Evolutionary conservation across 352 stramenopile species (phyloP).

Genomic region (Elongisporangium anandrum): DNA sequence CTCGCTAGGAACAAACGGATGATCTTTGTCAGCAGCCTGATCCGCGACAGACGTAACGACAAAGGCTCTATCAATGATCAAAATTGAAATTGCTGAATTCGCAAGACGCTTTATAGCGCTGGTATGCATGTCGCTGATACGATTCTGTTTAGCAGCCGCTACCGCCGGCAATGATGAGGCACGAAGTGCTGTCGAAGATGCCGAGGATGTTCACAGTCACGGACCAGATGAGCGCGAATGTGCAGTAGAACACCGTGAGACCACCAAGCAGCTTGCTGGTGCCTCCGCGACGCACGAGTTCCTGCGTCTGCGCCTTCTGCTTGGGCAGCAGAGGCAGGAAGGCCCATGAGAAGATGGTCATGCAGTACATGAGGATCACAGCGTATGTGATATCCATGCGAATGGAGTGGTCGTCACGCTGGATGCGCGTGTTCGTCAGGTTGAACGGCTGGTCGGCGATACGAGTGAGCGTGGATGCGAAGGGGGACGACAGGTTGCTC

Average conservation of each 20-base stretch:
- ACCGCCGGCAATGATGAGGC: constrained; percentile 27
- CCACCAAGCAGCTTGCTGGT: constrained; percentile 16
- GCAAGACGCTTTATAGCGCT: background rate
- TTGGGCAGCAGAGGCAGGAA: constrained; percentile 23
- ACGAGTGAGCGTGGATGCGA: constrained; percentile 23
- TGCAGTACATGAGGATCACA: constrained; percentile 26
- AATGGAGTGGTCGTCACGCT: constrained; percentile 17
- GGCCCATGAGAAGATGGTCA: constrained; percentile 14
- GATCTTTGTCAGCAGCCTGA: no score
- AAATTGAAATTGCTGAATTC: no score
- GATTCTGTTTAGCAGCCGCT: constrained; percentile 21
- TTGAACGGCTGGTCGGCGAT: constrained; percentile 16
- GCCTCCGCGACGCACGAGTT: constrained; percentile 21
- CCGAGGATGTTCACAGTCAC: constrained; percentile 30
- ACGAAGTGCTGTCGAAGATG: constrained; percentile 31
- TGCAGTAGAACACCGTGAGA: constrained; percentile 17
- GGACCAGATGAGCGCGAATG: constrained; percentile 26
- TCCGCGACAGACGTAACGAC: no score
- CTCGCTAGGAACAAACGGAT: no score
- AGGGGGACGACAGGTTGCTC: constrained; percentile 20
- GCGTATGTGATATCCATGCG: constrained; percentile 31
- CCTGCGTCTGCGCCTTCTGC: constrained; percentile 26
- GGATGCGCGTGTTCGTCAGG: constrained; percentile 24
- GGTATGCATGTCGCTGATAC: no score
- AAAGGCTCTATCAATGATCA: no score